Conservation (phyloP, 345 rosid species). For the Heritiera littoralis region DNA sequence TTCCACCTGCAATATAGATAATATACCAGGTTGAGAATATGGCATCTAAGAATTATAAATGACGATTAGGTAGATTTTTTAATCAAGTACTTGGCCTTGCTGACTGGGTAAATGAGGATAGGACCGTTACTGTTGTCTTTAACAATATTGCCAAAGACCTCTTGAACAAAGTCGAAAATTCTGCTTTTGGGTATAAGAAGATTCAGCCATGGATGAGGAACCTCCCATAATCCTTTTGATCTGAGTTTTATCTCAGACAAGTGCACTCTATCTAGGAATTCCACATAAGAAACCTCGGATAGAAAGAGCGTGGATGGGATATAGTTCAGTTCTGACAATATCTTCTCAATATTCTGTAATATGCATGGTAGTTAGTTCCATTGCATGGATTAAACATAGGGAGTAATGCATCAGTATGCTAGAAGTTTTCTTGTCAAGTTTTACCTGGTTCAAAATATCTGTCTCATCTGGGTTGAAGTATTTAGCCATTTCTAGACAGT, state of each 20-base stretch:
- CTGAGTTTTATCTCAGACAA: constrained; percentile 62
- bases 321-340: constrained; percentile 65
- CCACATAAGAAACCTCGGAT: constrained; percentile 68
- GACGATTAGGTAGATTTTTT: background rate
- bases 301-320: constrained; percentile 71
- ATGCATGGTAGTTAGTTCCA: constrained; percentile 7
- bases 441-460: constrained; percentile 52
- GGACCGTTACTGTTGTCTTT: constrained; percentile 75
- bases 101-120: constrained; percentile 82
- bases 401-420: constrained; percentile 4
- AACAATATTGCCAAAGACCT: constrained; percentile 70
- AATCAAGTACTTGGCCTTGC: constrained; percentile 66
- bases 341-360: constrained; percentile 53
- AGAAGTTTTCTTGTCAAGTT: background rate
- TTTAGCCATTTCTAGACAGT: constrained; percentile 82
- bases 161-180: constrained; percentile 52
- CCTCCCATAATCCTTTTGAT: constrained; percentile 83
- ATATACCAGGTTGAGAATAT: constrained; percentile 1
- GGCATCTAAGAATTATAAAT: background rate
- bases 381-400: background rate
- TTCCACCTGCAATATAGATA: constrained; percentile 69
- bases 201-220: constrained; percentile 97
- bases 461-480: constrained; percentile 65
- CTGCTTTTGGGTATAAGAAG: constrained; percentile 74
- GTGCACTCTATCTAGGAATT: constrained; percentile 91